Evolutionary conservation across 176 grass and related monocot genomes (phyloP), one percentile per base, ranked within the genome.

Genomic region (Bromus sterilis): DNA sequence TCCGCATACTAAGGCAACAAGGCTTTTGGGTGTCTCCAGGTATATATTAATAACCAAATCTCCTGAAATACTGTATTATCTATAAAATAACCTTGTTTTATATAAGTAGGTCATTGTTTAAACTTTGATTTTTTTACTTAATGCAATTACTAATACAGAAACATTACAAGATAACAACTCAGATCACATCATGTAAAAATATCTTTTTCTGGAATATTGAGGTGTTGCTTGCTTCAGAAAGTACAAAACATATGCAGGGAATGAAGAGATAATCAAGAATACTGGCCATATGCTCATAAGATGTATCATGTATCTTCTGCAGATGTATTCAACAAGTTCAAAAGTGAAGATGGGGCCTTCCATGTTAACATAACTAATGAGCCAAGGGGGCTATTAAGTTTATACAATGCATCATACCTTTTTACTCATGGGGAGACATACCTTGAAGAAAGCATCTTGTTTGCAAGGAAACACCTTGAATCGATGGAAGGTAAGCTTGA

Each of bases 1-100:
- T 85, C 53, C 53, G 83, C 64, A 40, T 85, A 23, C 83, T 85
- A 6, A 61, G 83, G 65, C 75, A 85, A 23, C 65, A 71, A 11
- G 83, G 75, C 29, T 71, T 85, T 61, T 78, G 83, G 83, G 40
- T 85, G 6, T 85, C 83, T 36, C 75, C 75, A 85, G 83, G 83
- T 85, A 71, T 43, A 33, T 56, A 46, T 25, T 10, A 20, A 64
- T 49, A 55, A 76, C 2, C 15, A 74, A 18, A 30, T 7, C 40
- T 83, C 30, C 30, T 64, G 11, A 28, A 25, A 43, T 59, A 71
- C 71, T 29, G 36, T 13, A 42, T 59, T 32, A 4, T 41, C 3
- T 31, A 26, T 70, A 81, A 11, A 72, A 58, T 32, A 8, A 42
- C 20, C 24, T 71, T 29, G 21, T 43, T 59, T 32, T 42, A 28